These are phyloP conservation scores for Colletotrichum caudatum DNA, from an alignment of 2,329 filamentous ascomycete genomes.

Conservation along the genomic window DNA sequence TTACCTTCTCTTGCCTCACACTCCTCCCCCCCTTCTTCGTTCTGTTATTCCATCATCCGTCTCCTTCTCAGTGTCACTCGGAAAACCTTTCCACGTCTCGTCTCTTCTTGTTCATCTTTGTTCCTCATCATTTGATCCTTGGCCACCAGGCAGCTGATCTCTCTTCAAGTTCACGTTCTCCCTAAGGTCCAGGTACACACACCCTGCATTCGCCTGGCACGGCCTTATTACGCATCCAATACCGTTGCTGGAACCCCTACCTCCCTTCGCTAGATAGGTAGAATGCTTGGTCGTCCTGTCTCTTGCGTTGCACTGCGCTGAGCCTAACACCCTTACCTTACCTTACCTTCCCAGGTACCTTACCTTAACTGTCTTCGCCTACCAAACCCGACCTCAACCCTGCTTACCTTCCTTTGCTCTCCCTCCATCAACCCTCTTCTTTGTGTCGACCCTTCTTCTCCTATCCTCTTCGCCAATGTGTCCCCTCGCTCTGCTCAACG, in stretches of 20 bases:
- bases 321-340: slow-evolving; percentile 24
- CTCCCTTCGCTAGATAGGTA: slow-evolving; percentile 16
- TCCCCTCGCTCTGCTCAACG: slow-evolving; percentile 8
- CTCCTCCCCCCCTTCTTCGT: no score
- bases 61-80: background rate
- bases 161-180: slow-evolving; percentile 2
- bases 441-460: background rate
- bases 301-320: slow-evolving; percentile 30
- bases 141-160: background rate
- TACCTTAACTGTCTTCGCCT: slow-evolving; percentile 27
- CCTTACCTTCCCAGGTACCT: slow-evolving; percentile 7
- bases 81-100: background rate
- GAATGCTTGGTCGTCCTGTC: slow-evolving; percentile 28
- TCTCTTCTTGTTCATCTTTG: background rate
- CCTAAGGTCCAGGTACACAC: slow-evolving; percentile 3
- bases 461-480: slow-evolving; percentile 16
- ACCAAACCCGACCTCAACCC: slow-evolving; percentile 5
- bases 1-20: background rate
- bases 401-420: slow-evolving; percentile 20
- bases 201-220: slow-evolving; percentile 12
- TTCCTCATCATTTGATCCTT: slow-evolving; percentile 4
- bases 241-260: slow-evolving; percentile 14
- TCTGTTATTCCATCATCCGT: background rate
- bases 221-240: slow-evolving; percentile 11
- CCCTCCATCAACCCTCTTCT: slow-evolving; percentile 12